Base-by-base conservation (phyloP, 2,329 filamentous ascomycete species). In the Plectosphaerella sp. region DNA sequence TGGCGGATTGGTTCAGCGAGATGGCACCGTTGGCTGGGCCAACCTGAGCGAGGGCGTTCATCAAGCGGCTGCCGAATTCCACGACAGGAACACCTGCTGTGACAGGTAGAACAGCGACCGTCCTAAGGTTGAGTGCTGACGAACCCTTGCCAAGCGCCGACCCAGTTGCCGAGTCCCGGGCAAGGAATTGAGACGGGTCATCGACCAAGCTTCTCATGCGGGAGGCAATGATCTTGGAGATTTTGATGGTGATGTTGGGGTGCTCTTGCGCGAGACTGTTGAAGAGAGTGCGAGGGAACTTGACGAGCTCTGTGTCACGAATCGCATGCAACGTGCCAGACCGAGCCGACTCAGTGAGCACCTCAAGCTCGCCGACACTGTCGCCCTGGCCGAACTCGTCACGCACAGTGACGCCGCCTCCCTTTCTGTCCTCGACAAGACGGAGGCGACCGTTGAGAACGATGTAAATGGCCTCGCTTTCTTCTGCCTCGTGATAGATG, bases 391-490 rank as follows among this genome's bases (percentile, higher is more conserved):
- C 94, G 63, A 88, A 97, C 67, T 99, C 95, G 12, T 91, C 93
- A 48, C 91, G 82, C 12, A 96, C 91, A 45, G 86, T 88, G 72
- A 96, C 87, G 3, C 87, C 88, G 1, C 91, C 91, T 57, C 89
- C 87, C 46, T 88, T 84, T 14, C 84, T 84, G 61, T 97, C 92
- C 54, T 91, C 81, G 1, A 99, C 88, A 0, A 93, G 82, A 51
- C 95, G 82, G 16, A 99, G 72, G 15, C 94, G 88, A 10, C 94
- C 94, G 60, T 99, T 99, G 15, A 99, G 79, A 2, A 99, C 94
- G 55, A 99, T 92, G 62, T 97, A 99, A 41, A 99, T 99, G 1
- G 95, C 93, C 68, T 99, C 94, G 62, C 94, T 99, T 59, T 97
- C 94, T 59, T 99, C 92, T 3, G 86, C 86, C 68, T 96, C 89